These are phyloP conservation scores for Ogataea parapolymorpha DNA, from an alignment of 805 yeast species.

Conservation along the genomic window DNA sequence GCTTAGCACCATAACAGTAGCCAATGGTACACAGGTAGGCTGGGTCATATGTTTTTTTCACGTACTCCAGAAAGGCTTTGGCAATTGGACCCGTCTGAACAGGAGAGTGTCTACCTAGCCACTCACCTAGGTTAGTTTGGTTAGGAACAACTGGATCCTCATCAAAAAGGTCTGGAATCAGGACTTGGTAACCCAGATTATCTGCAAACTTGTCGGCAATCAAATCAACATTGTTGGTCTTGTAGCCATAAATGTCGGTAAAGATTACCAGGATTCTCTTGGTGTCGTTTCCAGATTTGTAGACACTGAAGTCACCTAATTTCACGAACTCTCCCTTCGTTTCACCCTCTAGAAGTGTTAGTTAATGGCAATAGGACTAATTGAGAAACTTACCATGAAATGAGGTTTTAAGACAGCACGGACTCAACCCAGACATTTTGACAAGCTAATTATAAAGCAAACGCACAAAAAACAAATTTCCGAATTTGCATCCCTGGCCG, in stretches of 20 bases:
- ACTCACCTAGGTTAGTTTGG: slow-evolving; percentile 30
- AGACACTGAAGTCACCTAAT: slow-evolving; percentile 43
- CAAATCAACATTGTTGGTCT: slow-evolving; percentile 53
- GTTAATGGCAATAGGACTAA: slow-evolving; percentile 22
- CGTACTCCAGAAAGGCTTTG: slow-evolving; percentile 41
- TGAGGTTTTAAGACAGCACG: slow-evolving; percentile 9
- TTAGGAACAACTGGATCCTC: slow-evolving; percentile 45
- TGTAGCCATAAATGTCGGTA: slow-evolving; percentile 69
- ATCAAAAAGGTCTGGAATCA: slow-evolving; percentile 72
- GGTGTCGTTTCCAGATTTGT: slow-evolving; percentile 45
- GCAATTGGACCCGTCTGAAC: slow-evolving; percentile 49
- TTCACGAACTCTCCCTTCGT: slow-evolving; percentile 42
- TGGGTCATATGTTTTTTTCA: slow-evolving; percentile 45
- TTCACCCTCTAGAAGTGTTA: slow-evolving; percentile 27
- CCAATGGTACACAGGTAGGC: slow-evolving; percentile 60
- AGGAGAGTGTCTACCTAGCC: slow-evolving; percentile 41
- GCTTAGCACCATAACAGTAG: slow-evolving; percentile 84
- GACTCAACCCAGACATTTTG: slow-evolving; percentile 9
- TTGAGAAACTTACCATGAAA: slow-evolving; percentile 31
- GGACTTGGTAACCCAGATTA: slow-evolving; percentile 55
- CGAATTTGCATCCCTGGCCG: too few species aligned
- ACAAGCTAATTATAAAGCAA: too few species aligned
- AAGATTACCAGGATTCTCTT: slow-evolving; percentile 56
- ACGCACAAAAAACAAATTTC: too few species aligned
- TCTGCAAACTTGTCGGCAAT: slow-evolving; percentile 65